A percentile compares a stretch with the other conserved stretches of the same genome.
Evolutionary conservation across 2,329 filamentous ascomycete genomes (phyloP).

Genomic region (Aureobasidium sp.): DNA sequence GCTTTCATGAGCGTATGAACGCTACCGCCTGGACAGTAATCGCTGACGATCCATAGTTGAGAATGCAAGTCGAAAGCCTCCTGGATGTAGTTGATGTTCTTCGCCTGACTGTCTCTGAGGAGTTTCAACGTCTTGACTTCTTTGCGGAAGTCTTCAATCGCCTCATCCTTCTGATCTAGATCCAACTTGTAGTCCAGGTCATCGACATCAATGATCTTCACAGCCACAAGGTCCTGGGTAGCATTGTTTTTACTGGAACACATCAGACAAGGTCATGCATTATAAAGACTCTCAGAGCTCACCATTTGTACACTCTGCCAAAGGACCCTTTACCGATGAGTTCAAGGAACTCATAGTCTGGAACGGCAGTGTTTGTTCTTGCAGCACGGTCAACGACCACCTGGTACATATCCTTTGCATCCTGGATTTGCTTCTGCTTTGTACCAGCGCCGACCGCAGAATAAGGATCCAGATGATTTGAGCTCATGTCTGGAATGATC

Average conservation of each 20-base stretch:
- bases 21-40: conserved; percentile 79
- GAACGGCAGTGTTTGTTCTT: conserved; percentile 53
- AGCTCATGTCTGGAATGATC: conserved; percentile 22
- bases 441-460: conserved; percentile 16
- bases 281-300: neutral
- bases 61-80: conserved; percentile 71
- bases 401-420: conserved; percentile 63
- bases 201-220: conserved; percentile 82
- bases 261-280: neutral
- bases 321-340: conserved; percentile 70
- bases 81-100: conserved; percentile 75
- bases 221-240: conserved; percentile 53
- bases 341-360: conserved; percentile 61
- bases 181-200: conserved; percentile 59
- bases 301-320: conserved; percentile 65
- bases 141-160: conserved; percentile 48
- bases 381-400: conserved; percentile 56
- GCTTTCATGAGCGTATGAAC: conserved; percentile 58
- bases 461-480: conserved; percentile 22
- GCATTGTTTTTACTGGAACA: conserved; percentile 32
- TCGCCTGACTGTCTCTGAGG: conserved; percentile 64
- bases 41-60: conserved; percentile 81
- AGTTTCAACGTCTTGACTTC: conserved; percentile 62
- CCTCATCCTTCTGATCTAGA: conserved; percentile 60
- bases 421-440: conserved; percentile 52